Base-by-base conservation (phyloP, 2,329 filamentous ascomycete genomes). In the Penicillium sp. region DNA sequence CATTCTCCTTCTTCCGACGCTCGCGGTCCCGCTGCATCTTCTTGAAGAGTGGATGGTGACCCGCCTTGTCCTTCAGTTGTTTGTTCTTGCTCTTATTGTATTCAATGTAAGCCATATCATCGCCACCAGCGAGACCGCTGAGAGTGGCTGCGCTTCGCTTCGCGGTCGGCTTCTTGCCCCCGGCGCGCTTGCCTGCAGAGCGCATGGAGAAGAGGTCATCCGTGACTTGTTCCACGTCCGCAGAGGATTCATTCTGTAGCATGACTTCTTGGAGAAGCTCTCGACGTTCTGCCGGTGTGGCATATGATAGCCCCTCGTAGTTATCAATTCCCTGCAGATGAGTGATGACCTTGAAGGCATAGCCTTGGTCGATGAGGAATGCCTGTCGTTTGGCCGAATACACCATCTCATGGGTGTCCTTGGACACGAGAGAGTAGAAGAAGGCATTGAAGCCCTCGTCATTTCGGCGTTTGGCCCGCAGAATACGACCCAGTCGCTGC, bases 401-500 rank as follows among this genome's bases (percentile, higher is more conserved):
- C 67, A 85, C 93, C 92, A 98, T 97, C 69, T 98, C 93, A 54
- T 91, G 86, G 0, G 93, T 98, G 66, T 98, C 93, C 69, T 97
- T 97, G 5, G 89, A 95, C 3, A 98, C 93, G 0, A 98, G 80
- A 0, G 89, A 95, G 73, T 98, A 98, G 76, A 98, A 98, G 71
- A 97, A 98, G 0, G 93, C 93, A 66, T 98, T 98, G 72, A 98
- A 98, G 6, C 93, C 93, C 69, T 97, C 93, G 61, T 98, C 93
- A 62, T 96, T 97, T 67, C 93, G 82, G 15, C 93, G 83, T 73
- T 98, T 98, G 12, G 93, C 93, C 72, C 93, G 82, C 3, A 98
- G 81, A 61, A 98, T 97, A 44, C 93, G 86, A 3, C 93, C 93
- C 0, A 97, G 78, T 2, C 93, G 84, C 68, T 97, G 93, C 0